Conservation (phyloP, 345 rosid species). For the Excoecaria agallocha region DNA sequence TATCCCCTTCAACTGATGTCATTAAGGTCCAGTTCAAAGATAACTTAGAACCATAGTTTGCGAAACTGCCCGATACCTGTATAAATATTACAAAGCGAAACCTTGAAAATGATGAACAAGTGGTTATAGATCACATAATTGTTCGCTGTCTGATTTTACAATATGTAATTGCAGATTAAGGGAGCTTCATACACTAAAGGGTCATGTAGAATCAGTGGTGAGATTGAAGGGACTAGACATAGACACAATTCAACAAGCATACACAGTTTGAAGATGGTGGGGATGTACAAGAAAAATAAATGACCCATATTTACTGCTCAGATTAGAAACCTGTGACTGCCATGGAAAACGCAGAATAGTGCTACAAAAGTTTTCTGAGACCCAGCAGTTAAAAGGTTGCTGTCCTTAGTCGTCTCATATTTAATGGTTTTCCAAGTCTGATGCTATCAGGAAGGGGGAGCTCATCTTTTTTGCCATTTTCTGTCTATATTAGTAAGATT, state of each 20-base stretch:
- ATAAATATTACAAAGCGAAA: neutral
- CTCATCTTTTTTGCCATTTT: conserved; percentile 10
- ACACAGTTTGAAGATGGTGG: conserved; percentile 58
- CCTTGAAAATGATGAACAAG: neutral
- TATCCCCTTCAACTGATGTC: neutral
- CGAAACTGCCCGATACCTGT: neutral
- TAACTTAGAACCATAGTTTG: neutral
- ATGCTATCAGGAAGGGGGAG: neutral
- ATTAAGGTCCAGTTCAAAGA: neutral
- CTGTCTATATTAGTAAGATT: conserved; percentile 22
- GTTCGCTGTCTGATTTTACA: neutral
- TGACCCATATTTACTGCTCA: conserved; percentile 9
- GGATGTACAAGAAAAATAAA: conserved; percentile 8
- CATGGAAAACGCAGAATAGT: neutral
- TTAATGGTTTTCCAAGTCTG: neutral
- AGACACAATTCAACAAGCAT: conserved; percentile 94
- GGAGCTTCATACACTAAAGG: conserved; percentile 92
- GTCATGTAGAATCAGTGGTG: conserved; percentile 95
- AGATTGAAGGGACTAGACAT: conserved; percentile 91
- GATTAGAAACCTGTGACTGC: conserved; percentile 22
- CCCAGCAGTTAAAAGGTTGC: neutral
- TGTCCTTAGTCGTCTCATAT: neutral
- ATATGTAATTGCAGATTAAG: conserved; percentile 54
- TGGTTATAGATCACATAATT: too few species aligned
- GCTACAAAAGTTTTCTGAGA: neutral